Evolutionary conservation across 495 filamentous ascomycete species (phyloP).

Genomic region (Polyplosphaeria fusca): DNA sequence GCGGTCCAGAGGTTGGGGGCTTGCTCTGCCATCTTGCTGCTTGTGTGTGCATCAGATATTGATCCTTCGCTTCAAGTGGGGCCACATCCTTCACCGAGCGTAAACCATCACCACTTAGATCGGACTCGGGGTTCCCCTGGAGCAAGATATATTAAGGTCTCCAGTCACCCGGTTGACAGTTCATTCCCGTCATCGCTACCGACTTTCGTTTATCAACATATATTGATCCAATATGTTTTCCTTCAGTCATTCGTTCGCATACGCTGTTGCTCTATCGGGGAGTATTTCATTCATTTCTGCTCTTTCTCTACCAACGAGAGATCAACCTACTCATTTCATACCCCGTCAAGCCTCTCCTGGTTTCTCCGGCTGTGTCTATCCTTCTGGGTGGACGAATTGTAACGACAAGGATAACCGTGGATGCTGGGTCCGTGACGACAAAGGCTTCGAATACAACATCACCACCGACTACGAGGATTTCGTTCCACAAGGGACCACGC

Average conservation of each 20-base stretch:
- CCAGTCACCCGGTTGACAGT: too few relatives aligned
- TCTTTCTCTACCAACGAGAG: constrained; percentile 2
- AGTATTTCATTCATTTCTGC: constrained; percentile 9
- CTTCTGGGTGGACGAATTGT: constrained; percentile 12
- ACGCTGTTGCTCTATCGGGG: constrained; percentile 12
- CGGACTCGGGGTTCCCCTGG: too few relatives aligned
- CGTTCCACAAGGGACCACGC: not conserved
- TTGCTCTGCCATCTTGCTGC: too few relatives aligned
- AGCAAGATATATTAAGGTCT: too few relatives aligned
- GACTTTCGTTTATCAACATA: constrained; percentile 5
- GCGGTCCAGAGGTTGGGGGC: too few relatives aligned
- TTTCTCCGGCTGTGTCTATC: constrained; percentile 12
- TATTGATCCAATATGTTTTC: constrained; percentile 17
- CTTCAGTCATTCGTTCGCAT: constrained; percentile 15
- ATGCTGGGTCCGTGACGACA: constrained; percentile 22
- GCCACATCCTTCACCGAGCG: too few relatives aligned
- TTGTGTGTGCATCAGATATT: too few relatives aligned
- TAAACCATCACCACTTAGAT: too few relatives aligned
- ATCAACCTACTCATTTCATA: not conserved
- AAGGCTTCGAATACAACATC: constrained; percentile 19
- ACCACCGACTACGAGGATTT: constrained; percentile 20
- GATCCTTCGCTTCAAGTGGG: too few relatives aligned
- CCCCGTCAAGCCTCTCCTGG: constrained; percentile 18
- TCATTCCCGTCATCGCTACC: not conserved
- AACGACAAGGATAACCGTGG: constrained; percentile 8